Evolutionary conservation across 139 green algal species (phyloP), one percentile per base, ranked within the genome.

Genomic region (Yamagishiella unicocca): DNA sequence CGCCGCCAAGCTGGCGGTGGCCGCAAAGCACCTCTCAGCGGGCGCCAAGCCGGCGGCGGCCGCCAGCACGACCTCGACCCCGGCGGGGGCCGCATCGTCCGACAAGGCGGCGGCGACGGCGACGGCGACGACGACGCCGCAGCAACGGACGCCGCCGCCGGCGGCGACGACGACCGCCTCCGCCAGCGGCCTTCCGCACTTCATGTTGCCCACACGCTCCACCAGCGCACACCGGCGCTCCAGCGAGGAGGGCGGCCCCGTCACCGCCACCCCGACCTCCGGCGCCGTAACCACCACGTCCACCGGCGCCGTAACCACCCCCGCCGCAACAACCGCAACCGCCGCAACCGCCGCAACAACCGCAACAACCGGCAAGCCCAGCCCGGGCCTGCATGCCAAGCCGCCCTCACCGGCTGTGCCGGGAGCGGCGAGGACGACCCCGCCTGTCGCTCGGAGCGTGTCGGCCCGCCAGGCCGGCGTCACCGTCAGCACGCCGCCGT

Each of bases 141-240:
- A n/a, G n/a, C n/a, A n/a, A n/a, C n/a, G n/a, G n/a, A n/a, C n/a
- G n/a, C n/a, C n/a, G 67, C 4, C 67, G 38, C 3, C 67, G 38
- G 33, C 67, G 31, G 9, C 70, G 43, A 14, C 35, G 38, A 19
- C 67, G 67, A 27, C 67, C 25, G 4, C 74, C 0, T 0, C 77
- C 4, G 55, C 37, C 77, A 24, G 43, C 61, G 27, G 25, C 78
- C 22, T 86, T 19, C 80, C 80, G 31, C 80, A 68, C 45, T 86
- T 86, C 62, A 86, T 86, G 80, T 6, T 78, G 21, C 64, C 64
- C 38, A 86, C 80, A 24, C 64, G 64, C n/a, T 77, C 80, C 80
- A 19, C 62, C 33, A 31, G 24, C n/a, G 80, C 80, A 10, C 80
- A 86, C 62, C 68, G 43, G 12, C 80, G 80, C n/a, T 46, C 80